Conservation (phyloP, 2,329 filamentous ascomycete species). For the Zopfia rhizophila region DNA sequence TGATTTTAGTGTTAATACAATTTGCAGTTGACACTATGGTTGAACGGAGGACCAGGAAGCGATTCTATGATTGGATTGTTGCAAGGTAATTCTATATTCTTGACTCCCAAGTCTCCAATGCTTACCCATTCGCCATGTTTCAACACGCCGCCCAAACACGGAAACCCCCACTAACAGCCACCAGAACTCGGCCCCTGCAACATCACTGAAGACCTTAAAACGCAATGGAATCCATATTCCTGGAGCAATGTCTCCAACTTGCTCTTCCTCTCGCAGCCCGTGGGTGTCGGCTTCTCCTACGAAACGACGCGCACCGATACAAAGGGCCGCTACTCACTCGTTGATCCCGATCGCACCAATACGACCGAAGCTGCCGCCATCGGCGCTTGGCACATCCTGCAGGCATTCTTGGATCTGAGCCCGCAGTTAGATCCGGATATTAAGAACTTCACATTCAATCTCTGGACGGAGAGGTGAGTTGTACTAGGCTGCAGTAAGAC, state of each 20-base stretch:
- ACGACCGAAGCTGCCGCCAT: conserved; percentile 48
- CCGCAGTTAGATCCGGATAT: conserved; percentile 60
- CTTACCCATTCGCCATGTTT: too few relatives aligned
- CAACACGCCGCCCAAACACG: too few relatives aligned
- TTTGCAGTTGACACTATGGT: conserved; percentile 56
- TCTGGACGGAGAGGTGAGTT: conserved; percentile 57
- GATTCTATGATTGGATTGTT: conserved; percentile 67
- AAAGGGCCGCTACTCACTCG: conserved; percentile 42
- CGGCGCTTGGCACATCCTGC: conserved; percentile 49
- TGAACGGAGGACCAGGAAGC: conserved; percentile 65
- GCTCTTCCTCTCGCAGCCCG: conserved; percentile 52
- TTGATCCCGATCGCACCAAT: conserved; percentile 41
- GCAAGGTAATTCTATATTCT: conserved; percentile 50
- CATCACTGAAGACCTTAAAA: conserved; percentile 53
- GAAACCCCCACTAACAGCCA: too few relatives aligned
- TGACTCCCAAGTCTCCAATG: too few relatives aligned
- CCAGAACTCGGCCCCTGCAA: conserved; percentile 59
- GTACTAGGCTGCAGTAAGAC: conserved; percentile 4
- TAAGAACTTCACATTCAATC: conserved; percentile 62
- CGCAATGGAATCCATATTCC: conserved; percentile 48
- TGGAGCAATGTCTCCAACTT: conserved; percentile 54
- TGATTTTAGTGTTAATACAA: background rate
- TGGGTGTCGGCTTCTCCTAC: conserved; percentile 54
- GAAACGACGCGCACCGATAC: conserved; percentile 38
- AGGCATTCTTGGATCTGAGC: conserved; percentile 47